Evolutionary conservation across 148 eudicot species (phyloP).

Genomic region (Drosera capensis): DNA sequence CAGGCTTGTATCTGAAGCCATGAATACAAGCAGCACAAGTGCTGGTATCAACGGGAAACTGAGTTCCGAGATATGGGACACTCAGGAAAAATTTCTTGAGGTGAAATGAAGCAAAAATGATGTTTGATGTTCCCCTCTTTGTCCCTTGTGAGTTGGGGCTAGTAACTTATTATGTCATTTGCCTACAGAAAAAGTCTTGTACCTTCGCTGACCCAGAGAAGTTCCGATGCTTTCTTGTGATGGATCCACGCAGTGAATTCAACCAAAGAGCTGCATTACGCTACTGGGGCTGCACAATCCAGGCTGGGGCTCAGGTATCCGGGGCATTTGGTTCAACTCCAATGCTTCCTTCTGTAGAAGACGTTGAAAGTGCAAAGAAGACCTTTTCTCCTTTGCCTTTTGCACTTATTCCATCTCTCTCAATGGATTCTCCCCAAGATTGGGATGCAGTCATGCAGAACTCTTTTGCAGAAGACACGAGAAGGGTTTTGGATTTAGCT

Average conservation of each 20-base stretch:
- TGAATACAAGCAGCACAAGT: constrained; percentile 24
- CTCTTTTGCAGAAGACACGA: constrained; percentile 28
- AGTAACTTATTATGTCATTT: constrained; percentile 8
- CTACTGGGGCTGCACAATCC: constrained; percentile 85
- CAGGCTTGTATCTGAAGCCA: constrained; percentile 67
- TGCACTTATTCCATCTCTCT: constrained; percentile 38
- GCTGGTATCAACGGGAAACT: constrained; percentile 38
- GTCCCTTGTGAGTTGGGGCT: not conserved
- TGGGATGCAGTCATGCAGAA: constrained; percentile 48
- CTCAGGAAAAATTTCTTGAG: constrained; percentile 52
- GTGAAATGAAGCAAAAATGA: constrained; percentile 14
- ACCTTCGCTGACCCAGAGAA: constrained; percentile 44
- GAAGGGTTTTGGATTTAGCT: constrained; percentile 24
- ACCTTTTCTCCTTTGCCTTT: constrained; percentile 61
- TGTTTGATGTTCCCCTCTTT: no score
- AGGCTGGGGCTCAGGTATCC: constrained; percentile 77
- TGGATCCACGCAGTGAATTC: constrained; percentile 42
- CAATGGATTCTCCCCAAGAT: constrained; percentile 20
- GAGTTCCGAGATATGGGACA: constrained; percentile 81
- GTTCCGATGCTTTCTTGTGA: constrained; percentile 70
- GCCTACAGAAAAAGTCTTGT: constrained; percentile 66
- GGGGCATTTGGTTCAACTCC: constrained; percentile 59
- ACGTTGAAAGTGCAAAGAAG: constrained; percentile 18
- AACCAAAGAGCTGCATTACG: constrained; percentile 63
- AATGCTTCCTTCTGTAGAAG: constrained; percentile 18